Evolutionary conservation across 306 rosid genomes (phyloP), one percentile per base, ranked within the genome.

Genomic region (Clitoria ternatea): DNA sequence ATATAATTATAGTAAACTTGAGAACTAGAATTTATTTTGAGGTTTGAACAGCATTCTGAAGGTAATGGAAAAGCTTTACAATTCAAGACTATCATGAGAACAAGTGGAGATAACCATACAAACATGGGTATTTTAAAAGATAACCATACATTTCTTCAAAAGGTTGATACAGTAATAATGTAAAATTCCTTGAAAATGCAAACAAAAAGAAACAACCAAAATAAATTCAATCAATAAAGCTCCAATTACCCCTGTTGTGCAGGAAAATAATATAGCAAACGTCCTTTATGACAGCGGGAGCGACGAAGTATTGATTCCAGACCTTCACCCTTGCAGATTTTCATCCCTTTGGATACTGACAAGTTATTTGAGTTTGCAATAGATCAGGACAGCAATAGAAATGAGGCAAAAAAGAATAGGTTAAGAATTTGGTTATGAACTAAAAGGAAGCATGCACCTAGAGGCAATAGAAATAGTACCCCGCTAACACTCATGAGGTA

Each of bases 221-320:
- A 4, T 22, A 54, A 47, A 30, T 43, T 10, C 22, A 17, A 60
- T 18, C 56, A 54, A 15, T 74, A 39, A 18, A 59, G 7, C 52
- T n/a, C n/a, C n/a, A n/a, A n/a, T 74, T 76, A 93, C 98, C 96
- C 81, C 53, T 78, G 87, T 39, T 84, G 78, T 69, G 92, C 79
- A 24, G 97, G 97, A 84, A 93, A 93, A 72, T 93, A 93, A 73
- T 90, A 87, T 52, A 93, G 98, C 78, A 93, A 83, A 17, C 97
- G 98, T 69, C 98, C 98, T 81, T 93, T 93, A 69, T 85, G 98
- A 81, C 97, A 87, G 70, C 97, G 93, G 76, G 98, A 90, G 70
- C 81, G 85, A 59, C 44, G 71, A 44, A 93, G 90, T 76, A 80
- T 85, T 68, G 85, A 66, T 78, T 93, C 92, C 75, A 93, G 87